Conservation (phyloP, 1,284 basidiomycete species). For the Pseudozyma thailandica region DNA sequence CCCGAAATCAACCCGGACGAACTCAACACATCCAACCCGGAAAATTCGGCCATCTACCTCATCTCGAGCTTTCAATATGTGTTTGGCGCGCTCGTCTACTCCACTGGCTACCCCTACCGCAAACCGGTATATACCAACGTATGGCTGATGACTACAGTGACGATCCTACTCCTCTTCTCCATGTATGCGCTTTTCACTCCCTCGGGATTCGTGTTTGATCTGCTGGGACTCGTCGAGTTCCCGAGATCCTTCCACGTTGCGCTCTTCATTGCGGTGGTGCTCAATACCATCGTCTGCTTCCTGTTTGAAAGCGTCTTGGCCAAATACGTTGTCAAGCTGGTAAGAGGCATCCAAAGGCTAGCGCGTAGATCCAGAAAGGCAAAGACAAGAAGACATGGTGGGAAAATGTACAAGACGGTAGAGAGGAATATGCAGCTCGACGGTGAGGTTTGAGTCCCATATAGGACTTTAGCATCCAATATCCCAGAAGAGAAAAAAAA, state of each 20-base stretch:
- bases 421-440: slow-evolving; percentile 52
- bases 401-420: slow-evolving; percentile 56
- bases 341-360: slow-evolving; percentile 50
- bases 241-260: slow-evolving; percentile 78
- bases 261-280: slow-evolving; percentile 77
- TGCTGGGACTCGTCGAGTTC: slow-evolving; percentile 83
- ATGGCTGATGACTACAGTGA: slow-evolving; percentile 60
- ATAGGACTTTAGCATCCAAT: no score
- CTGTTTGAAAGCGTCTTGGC: slow-evolving; percentile 75
- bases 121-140: slow-evolving; percentile 91
- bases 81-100: slow-evolving; percentile 93
- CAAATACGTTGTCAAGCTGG: slow-evolving; percentile 37
- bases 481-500: no score
- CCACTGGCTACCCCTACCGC: slow-evolving; percentile 95
- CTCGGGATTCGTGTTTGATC: slow-evolving; percentile 73
- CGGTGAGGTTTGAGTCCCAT: slow-evolving; percentile 34
- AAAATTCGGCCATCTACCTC: slow-evolving; percentile 92
- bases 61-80: slow-evolving; percentile 99
- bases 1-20: slow-evolving; percentile 77
- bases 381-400: slow-evolving; percentile 27
- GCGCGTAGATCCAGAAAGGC: slow-evolving; percentile 11
- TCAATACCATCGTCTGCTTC: slow-evolving; percentile 81
- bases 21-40: slow-evolving; percentile 88
- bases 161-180: slow-evolving; percentile 48
- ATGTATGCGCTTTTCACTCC: slow-evolving; percentile 70